A percentile compares a stretch with the other conserved stretches of the same genome.
phyloP scores from a whole-genome alignment of 2,329 filamentous ascomycete species.

The Cylindrodendrum hubeiense region DNA sequence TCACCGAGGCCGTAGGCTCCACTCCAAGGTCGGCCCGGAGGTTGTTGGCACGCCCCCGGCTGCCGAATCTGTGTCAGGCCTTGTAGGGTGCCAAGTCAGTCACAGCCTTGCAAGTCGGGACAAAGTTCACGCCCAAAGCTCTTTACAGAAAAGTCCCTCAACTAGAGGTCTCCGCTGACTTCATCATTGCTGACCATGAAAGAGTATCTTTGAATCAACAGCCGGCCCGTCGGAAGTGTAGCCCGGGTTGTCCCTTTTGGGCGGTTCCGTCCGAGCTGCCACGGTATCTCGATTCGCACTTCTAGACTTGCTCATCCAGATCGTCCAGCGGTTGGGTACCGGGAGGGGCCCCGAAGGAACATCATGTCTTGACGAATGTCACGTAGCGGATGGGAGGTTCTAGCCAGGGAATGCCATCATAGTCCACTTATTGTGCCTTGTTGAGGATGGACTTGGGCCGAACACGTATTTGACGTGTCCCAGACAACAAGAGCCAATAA shows the following conservation, averaged over 20 bases:
- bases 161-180: not conserved
- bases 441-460: not conserved
- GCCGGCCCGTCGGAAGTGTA: not conserved
- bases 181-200: constrained; percentile 9
- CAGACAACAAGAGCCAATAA: not conserved
- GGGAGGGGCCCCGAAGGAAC: not conserved
- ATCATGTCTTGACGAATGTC: not conserved
- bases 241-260: not conserved
- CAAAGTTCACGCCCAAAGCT: not conserved
- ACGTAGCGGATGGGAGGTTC: not conserved
- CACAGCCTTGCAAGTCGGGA: not conserved
- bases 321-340: not conserved
- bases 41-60: constrained; percentile 13
- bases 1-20: constrained; percentile 33
- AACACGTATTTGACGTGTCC: not conserved
- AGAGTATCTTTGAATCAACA: not conserved
- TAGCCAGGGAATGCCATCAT: not conserved
- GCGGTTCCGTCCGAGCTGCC: not conserved
- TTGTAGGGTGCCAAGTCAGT: constrained; percentile 6
- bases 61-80: constrained; percentile 14
- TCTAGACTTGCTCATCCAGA: too few species aligned
- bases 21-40: constrained; percentile 21
- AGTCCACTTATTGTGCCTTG: not conserved
- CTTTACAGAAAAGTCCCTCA: constrained; percentile 15
- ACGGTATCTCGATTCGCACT: not conserved